Evolutionary conservation across 2,329 filamentous ascomycete genomes (phyloP), one percentile per base, ranked within the genome.

Genomic region (Geoglossum cookeanum): DNA sequence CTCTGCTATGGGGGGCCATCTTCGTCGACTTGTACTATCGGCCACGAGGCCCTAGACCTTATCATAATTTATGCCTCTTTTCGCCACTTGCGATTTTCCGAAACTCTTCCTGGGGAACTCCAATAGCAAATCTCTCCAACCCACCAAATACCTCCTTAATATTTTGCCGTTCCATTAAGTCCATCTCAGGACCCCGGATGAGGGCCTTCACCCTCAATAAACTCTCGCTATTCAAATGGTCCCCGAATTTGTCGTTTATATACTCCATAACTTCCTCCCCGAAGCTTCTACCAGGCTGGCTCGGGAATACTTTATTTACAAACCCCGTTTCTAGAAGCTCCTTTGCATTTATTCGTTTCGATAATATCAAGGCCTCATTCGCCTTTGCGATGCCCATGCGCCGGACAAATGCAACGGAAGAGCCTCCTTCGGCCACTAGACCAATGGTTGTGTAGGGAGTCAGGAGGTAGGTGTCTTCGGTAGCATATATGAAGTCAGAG

Each of bases 341-440:
- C 29, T 83, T 79, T 33, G 79, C 79, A 0, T 75, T 68, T 63
- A 97, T 86, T 49, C 82, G 77, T 69, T 85, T 86, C 65, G 85
- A 89, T 84, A 94, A 92, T 62, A 98, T 82, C 11, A 97, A 77
- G 11, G 92, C 91, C 75, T 97, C 92, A 66, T 94, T 94, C 8
- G 89, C 90, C 67, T 87, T 86, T 59, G 79, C 74, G 55, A 88
- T 78, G 0, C 92, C 92, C 29, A 97, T 75, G 0, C 91, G 75
- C 64, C 84, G 78, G 13, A 92, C 87, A 58, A 97, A 84, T 0
- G 83, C 87, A 57, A 81, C 74, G 15, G 82, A 87, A 0, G 89
- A 82, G 52, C 84, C 87, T 45, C 91, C 92, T 72, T 97, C 92
- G 57, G 89, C 79, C 0, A 97, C 90, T 0, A 98, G 79, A 1